Evolutionary conservation across 208 protist genomes (phyloP).

Genomic region (Willaertia magna): DNA sequence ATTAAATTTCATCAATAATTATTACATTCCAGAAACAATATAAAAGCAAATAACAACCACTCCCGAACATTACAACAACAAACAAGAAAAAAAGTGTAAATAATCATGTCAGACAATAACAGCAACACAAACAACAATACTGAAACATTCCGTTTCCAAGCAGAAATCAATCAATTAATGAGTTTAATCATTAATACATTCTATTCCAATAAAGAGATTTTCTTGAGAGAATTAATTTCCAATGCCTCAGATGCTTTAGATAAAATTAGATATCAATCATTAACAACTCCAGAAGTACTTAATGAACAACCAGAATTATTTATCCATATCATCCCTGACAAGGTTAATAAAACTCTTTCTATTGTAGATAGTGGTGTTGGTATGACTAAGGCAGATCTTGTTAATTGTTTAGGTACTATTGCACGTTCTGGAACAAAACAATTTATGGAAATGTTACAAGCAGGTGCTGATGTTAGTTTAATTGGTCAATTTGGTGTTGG

Average conservation of each 20-base stretch:
- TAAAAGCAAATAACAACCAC: too few species aligned
- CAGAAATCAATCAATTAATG: constrained; percentile 94
- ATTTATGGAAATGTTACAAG: constrained; percentile 95
- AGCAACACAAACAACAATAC: too few species aligned
- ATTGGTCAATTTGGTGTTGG: constrained; percentile 99
- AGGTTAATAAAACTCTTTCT: constrained; percentile 81
- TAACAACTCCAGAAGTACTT: constrained; percentile 63
- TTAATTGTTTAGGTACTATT: constrained; percentile 97
- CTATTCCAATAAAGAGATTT: constrained; percentile 98
- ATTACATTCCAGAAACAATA: too few species aligned
- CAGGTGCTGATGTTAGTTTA: constrained; percentile 90
- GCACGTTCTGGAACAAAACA: constrained; percentile 92
- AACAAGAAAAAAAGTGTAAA: too few species aligned
- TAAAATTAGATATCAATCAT: constrained; percentile 91
- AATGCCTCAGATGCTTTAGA: constrained; percentile 95
- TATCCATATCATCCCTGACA: constrained; percentile 88
- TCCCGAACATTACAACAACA: too few species aligned
- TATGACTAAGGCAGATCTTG: constrained; percentile 97
- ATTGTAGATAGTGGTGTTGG: constrained; percentile 94
- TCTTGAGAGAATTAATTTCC: constrained; percentile 97
- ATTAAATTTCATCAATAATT: too few species aligned
- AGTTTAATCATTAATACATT: constrained; percentile 99
- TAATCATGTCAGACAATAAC: too few species aligned
- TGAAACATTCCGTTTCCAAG: constrained; percentile 69
- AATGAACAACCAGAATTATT: constrained; percentile 75